Evolutionary conservation across 2,329 filamentous ascomycete species (phyloP).

Genomic region (Aspergillus spinulosporus): DNA sequence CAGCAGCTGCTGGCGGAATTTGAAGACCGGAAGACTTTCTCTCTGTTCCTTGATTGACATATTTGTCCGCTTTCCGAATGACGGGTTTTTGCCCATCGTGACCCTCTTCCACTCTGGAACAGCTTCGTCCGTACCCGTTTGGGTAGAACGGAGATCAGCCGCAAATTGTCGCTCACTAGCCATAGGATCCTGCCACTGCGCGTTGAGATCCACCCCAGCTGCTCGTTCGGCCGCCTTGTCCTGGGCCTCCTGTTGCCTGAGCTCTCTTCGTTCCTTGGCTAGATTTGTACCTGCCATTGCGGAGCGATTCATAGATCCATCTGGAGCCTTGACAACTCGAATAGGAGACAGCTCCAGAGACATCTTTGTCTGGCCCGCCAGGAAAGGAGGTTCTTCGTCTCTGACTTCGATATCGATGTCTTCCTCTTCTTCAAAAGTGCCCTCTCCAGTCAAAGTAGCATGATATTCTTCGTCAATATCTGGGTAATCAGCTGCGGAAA

Average conservation of each 20-base stretch:
- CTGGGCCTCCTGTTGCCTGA: constrained; percentile 84
- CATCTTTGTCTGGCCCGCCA: constrained; percentile 94
- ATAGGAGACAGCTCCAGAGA: constrained; percentile 94
- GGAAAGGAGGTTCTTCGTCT: constrained; percentile 94
- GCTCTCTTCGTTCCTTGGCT: constrained; percentile 84
- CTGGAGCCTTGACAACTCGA: constrained; percentile 92
- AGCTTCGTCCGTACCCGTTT: constrained; percentile 61
- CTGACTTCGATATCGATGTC: constrained; percentile 96
- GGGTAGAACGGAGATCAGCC: constrained; percentile 73
- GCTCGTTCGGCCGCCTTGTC: constrained; percentile 73
- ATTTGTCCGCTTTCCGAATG: constrained; percentile 80
- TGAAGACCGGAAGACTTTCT: constrained; percentile 83
- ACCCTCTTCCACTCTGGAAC: constrained; percentile 92
- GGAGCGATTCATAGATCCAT: constrained; percentile 95
- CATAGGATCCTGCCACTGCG: constrained; percentile 98
- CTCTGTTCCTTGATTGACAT: constrained; percentile 95
- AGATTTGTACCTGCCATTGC: constrained; percentile 90
- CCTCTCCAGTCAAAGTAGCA: constrained; percentile 79
- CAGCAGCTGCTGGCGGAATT: constrained; percentile 83
- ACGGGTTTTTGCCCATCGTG: constrained; percentile 74
- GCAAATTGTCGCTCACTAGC: constrained; percentile 87
- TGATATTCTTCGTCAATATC: constrained; percentile 94
- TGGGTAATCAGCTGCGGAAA: constrained; percentile 89
- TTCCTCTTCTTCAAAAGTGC: constrained; percentile 87
- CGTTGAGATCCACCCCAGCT: constrained; percentile 75